Conservation (phyloP, 106 monocot genomes). For the Acorus calamus region DNA sequence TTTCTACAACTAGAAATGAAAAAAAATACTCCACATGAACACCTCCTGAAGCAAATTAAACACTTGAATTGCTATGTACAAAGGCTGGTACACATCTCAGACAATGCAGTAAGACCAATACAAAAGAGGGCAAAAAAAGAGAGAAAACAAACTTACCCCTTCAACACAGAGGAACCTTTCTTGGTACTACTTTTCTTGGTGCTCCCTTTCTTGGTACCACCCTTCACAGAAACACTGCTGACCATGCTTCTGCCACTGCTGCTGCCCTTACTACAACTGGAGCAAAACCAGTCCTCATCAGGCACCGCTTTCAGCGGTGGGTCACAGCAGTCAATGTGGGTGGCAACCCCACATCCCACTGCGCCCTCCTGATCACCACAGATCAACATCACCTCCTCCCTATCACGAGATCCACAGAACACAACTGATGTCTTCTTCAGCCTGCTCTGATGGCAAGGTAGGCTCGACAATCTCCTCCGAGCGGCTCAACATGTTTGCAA, state of each 20-base stretch:
- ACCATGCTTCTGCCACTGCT: too few relatives aligned
- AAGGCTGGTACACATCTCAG: too few relatives aligned
- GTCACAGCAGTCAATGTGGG: slow-evolving; percentile 78
- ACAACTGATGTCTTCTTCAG: slow-evolving; percentile 41
- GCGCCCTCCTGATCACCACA: slow-evolving; percentile 52
- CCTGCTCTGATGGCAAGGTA: not conserved
- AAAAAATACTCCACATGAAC: too few relatives aligned
- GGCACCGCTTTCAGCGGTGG: slow-evolving; percentile 62
- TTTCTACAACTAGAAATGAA: too few relatives aligned
- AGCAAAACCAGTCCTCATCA: slow-evolving; percentile 70
- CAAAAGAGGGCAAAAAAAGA: too few relatives aligned
- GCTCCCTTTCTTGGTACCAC: too few relatives aligned
- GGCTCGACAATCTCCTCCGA: slow-evolving; percentile 28
- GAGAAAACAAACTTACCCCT: not conserved
- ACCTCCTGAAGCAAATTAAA: too few relatives aligned
- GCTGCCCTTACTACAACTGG: slow-evolving; percentile 20
- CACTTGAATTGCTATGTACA: too few relatives aligned
- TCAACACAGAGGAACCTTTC: slow-evolving; percentile 1
- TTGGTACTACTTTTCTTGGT: slow-evolving; percentile 4
- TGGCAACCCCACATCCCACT: slow-evolving; percentile 58
- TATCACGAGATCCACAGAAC: slow-evolving; percentile 39
- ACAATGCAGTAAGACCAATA: too few relatives aligned
- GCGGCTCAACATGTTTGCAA: slow-evolving; percentile 24
- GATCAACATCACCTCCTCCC: slow-evolving; percentile 73
- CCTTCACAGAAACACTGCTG: too few relatives aligned